Percentiles rank a stretch among this genome's conserved stretches.
phyloP scores from a whole-genome alignment of 768 basidiomycete species.

The Hirschioporus abietinus region DNA sequence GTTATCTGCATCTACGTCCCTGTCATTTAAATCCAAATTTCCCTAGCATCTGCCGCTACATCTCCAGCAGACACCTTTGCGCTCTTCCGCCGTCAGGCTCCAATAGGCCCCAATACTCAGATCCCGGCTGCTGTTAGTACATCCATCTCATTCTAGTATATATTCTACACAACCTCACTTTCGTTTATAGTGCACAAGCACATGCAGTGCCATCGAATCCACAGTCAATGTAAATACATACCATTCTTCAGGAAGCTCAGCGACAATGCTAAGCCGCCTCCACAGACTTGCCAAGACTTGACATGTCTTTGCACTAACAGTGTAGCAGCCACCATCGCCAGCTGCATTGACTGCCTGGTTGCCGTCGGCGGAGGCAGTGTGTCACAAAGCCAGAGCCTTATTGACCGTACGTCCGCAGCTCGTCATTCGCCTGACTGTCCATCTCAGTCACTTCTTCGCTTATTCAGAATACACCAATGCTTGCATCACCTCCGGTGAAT shows the following conservation, averaged over 20 bases:
- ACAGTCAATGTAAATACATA: neutral
- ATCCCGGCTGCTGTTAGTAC: neutral
- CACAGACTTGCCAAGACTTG: constrained; percentile 2
- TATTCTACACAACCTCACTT: too few relatives aligned
- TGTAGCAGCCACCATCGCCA: neutral
- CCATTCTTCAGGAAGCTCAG: neutral
- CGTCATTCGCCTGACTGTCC: neutral
- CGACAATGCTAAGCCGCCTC: neutral
- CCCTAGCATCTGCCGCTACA: neutral
- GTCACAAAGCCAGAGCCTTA: neutral
- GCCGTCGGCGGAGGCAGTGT: neutral
- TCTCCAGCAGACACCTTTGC: neutral
- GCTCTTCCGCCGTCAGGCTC: neutral
- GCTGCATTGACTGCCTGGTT: constrained; percentile 3
- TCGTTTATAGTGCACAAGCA: neutral
- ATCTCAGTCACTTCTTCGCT: neutral
- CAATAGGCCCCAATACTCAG: neutral
- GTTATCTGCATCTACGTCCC: neutral
- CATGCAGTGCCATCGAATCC: neutral
- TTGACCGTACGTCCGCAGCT: constrained; percentile 1
- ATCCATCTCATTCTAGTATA: too few relatives aligned
- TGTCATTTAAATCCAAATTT: neutral
- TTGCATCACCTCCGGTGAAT: neutral
- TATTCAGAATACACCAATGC: neutral
- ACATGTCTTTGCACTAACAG: neutral